Percentiles rank a stretch among this genome's conserved stretches.
These are phyloP conservation scores for Crithidia thermophila DNA, from an alignment of 208 protist genomes.

Conservation along the genomic window DNA sequence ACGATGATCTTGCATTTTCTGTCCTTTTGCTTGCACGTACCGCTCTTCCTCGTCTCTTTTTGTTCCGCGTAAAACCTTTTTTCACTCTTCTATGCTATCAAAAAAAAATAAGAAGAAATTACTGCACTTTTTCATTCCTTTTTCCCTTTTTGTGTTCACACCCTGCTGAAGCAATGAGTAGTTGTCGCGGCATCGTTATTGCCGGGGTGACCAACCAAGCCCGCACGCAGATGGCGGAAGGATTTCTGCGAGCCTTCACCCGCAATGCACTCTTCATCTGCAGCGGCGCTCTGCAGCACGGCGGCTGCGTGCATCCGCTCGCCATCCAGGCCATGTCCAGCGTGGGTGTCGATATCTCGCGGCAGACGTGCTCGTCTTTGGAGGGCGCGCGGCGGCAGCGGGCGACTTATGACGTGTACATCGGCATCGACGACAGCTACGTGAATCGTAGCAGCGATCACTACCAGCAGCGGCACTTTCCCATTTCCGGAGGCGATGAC, in stretches of 20 bases:
- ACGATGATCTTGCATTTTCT: too few species aligned
- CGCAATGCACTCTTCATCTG: conserved; percentile 59
- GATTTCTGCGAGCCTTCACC: conserved; percentile 62
- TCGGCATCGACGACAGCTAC: conserved; percentile 78
- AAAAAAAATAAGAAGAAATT: not conserved
- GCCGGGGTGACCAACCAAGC: conserved; percentile 74
- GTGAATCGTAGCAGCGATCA: conserved; percentile 38
- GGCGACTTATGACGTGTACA: conserved; percentile 84
- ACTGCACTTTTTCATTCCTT: not conserved
- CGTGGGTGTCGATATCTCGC: conserved; percentile 54
- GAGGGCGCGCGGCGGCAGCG: conserved; percentile 58
- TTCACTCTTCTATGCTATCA: not conserved
- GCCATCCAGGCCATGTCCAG: conserved; percentile 60
- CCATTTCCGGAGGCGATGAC: not conserved
- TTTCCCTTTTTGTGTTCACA: conserved; percentile 12
- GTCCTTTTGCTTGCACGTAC: not conserved
- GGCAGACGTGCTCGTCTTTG: conserved; percentile 61
- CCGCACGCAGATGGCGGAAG: conserved; percentile 88
- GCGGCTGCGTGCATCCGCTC: conserved; percentile 61
- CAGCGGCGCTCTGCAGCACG: conserved; percentile 70
- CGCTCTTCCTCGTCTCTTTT: not conserved
- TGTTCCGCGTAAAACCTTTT: not conserved
- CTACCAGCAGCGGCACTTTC: conserved; percentile 36
- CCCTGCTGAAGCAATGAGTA: conserved; percentile 41
- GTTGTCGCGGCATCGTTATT: conserved; percentile 79